These are phyloP conservation scores for Sugiyamaella boreocaroliniensis DNA, from an alignment of 805 yeast species.

Conservation along the genomic window DNA sequence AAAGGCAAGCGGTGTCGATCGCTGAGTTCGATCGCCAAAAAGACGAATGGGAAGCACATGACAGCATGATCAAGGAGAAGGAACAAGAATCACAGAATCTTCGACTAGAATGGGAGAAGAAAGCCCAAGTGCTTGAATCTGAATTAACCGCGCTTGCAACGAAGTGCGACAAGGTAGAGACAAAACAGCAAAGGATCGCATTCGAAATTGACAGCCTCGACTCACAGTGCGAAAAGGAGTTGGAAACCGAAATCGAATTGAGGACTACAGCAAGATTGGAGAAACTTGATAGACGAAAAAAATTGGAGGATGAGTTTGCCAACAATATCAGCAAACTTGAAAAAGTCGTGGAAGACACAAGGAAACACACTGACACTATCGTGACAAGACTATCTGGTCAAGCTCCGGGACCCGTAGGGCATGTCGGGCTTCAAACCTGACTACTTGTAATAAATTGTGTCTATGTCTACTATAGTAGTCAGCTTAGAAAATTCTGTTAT, in stretches of 20 bases:
- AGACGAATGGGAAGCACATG: constrained; percentile 18
- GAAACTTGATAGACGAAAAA: constrained; percentile 26
- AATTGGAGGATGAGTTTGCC: constrained; percentile 29
- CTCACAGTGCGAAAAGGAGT: constrained; percentile 19
- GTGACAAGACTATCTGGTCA: background rate
- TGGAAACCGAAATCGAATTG: constrained; percentile 22
- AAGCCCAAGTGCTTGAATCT: constrained; percentile 16
- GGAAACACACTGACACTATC: background rate
- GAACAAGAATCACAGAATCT: constrained; percentile 13
- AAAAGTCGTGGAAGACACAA: constrained; percentile 24
- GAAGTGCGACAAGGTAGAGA: constrained; percentile 24
- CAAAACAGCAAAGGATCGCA: constrained; percentile 21
- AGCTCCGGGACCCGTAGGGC: background rate
- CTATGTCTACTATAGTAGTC: too few relatives aligned
- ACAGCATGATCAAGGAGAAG: constrained; percentile 11
- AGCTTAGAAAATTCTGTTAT: too few relatives aligned
- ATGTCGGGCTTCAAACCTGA: too few relatives aligned
- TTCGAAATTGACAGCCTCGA: constrained; percentile 26
- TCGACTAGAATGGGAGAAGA: constrained; percentile 13
- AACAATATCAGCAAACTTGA: constrained; percentile 31
- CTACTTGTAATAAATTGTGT: too few relatives aligned
- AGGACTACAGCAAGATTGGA: constrained; percentile 22
- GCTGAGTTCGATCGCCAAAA: constrained; percentile 12
- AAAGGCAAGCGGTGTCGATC: constrained; percentile 10
- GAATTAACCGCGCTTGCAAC: constrained; percentile 22